Evolutionary conservation across 306 rosid genomes (phyloP), one percentile per base, ranked within the genome.

Genomic region (Lotus japonicus): DNA sequence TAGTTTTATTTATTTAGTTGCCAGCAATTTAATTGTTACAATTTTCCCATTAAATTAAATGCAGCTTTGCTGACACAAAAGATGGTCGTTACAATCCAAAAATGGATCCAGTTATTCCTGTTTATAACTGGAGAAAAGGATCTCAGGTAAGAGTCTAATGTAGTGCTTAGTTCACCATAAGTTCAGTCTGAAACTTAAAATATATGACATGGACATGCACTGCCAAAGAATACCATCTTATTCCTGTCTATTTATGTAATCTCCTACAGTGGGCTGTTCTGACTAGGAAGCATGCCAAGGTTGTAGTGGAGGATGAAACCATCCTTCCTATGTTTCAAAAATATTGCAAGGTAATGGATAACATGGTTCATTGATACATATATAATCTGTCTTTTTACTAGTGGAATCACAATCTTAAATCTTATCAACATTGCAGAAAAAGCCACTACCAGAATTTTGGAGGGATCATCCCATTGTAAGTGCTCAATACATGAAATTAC

Each of bases 401-500:
- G 18, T 60, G 52, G 4, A 18, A 50, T 67, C 67, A 17, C 79
- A 26, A 11, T 11, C 17, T 35, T 7, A 26, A 64, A 39, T 51
- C 49, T 21, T 28, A 7, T 36, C 7, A 71, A 55, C 77, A 45
- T 63, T 79, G 91, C 96, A 95, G 97, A 95, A 86, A 75, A 88
- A 74, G 82, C 88, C 97, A 6, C 83, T 95, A 10, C 99, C 97
- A 44, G 99, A 95, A 81, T 95, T 95, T 88, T 95, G 99, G 97
- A 89, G 97, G 69, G 97, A 85, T 68, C 99, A 31, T 28, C 79
- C 79, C 84, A 71, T 95, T 75, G 99, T 95, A 80, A 90, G 97
- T 82, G 13, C 70, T 57, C 54, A 64, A 13, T 73, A 5, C 64
- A 16, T 71, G 14, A 41, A 69, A 50, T 58, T 55, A 12, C 57